These are phyloP conservation scores for Akanthomyces uredinophilus DNA, from an alignment of 2,329 filamentous ascomycete species.

Conservation along the genomic window DNA sequence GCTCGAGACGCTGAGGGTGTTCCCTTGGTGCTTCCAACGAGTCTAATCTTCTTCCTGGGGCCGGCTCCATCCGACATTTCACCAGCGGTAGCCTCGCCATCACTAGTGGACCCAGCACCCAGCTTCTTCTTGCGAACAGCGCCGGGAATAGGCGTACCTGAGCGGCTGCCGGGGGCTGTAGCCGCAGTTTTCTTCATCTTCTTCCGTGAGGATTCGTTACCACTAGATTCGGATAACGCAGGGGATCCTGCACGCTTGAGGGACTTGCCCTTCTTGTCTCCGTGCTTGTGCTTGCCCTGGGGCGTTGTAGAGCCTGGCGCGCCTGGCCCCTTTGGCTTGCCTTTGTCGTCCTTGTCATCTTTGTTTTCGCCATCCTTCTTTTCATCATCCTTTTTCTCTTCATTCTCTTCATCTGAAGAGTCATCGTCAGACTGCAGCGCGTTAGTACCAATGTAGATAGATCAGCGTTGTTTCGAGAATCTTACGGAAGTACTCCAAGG, in stretches of 20 bases:
- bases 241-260: constrained; percentile 85
- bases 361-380: constrained; percentile 56
- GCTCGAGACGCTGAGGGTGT: constrained; percentile 57
- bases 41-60: constrained; percentile 52
- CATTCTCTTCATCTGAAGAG: constrained; percentile 33
- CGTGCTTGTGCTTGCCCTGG: constrained; percentile 41
- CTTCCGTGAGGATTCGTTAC: constrained; percentile 82
- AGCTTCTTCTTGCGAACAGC: constrained; percentile 35
- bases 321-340: constrained; percentile 50
- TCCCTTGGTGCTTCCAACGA: constrained; percentile 42
- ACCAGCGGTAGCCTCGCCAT: constrained; percentile 66
- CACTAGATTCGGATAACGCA: constrained; percentile 83
- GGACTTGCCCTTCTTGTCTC: constrained; percentile 51
- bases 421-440: constrained; percentile 21
- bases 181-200: constrained; percentile 61
- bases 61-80: constrained; percentile 56
- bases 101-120: constrained; percentile 59
- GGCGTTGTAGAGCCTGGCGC: constrained; percentile 63
- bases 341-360: constrained; percentile 45
- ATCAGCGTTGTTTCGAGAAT: neutral
- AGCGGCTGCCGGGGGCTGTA: constrained; percentile 47
- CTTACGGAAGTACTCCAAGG: constrained; percentile 37
- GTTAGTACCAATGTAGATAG: neutral
- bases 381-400: constrained; percentile 48
- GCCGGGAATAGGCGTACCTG: constrained; percentile 49